phyloP scores from a whole-genome alignment of 495 filamentous ascomycete genomes.

The Achaetomiella virescens region DNA sequence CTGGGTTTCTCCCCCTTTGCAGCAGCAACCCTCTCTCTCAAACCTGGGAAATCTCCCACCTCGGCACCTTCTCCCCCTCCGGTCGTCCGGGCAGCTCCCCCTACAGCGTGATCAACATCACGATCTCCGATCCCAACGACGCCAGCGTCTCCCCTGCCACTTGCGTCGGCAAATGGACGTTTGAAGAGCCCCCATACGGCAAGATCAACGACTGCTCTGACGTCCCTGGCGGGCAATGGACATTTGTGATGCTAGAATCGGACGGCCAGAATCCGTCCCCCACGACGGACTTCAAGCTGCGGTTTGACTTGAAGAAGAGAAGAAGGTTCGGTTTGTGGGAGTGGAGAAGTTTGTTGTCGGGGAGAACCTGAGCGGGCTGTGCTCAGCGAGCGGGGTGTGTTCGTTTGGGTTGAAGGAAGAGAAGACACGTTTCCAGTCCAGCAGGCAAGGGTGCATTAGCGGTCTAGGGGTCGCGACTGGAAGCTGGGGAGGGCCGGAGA shows the following conservation, averaged over 20 bases:
- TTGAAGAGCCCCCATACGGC: constrained; percentile 6
- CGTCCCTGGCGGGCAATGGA: constrained; percentile 13
- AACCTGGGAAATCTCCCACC: constrained; percentile 9
- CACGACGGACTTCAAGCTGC: constrained; percentile 15
- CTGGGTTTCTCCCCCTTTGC: background rate
- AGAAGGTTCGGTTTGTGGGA: constrained; percentile 4
- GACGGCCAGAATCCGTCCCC: constrained; percentile 3
- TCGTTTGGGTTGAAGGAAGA: constrained; percentile 18
- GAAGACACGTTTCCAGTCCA: background rate
- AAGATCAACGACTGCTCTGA: constrained; percentile 8
- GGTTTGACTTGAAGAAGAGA: constrained; percentile 8
- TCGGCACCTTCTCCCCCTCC: constrained; percentile 10
- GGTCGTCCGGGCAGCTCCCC: background rate
- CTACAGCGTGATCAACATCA: constrained; percentile 6
- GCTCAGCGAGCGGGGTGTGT: constrained; percentile 18
- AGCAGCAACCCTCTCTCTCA: background rate
- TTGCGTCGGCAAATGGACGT: constrained; percentile 13
- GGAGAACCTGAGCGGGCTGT: constrained; percentile 11
- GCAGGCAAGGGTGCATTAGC: background rate
- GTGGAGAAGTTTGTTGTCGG: constrained; percentile 9
- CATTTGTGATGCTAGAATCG: constrained; percentile 8
- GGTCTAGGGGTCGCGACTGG: too few species aligned
- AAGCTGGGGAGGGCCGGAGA: too few species aligned
- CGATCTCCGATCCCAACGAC: constrained; percentile 16
- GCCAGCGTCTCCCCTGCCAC: background rate